Conservation (phyloP, 2,329 filamentous ascomycete species). For the Microdochium trichocladiopsis region DNA sequence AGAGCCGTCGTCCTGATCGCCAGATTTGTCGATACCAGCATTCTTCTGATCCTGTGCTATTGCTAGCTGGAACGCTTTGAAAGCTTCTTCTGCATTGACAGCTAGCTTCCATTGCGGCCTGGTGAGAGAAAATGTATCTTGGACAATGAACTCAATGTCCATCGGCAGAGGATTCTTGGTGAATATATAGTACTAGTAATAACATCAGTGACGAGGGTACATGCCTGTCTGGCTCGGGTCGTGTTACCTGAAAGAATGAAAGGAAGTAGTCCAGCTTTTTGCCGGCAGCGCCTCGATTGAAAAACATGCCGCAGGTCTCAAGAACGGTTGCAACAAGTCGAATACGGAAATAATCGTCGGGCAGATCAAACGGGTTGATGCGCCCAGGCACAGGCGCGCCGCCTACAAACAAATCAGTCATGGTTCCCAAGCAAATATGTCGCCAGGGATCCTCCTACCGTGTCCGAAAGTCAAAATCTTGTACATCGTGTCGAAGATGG, state of each 20-base stretch:
- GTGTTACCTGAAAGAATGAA: constrained; percentile 75
- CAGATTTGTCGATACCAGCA: constrained; percentile 60
- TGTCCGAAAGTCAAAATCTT: constrained; percentile 92
- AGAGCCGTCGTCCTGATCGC: constrained; percentile 66
- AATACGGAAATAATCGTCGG: constrained; percentile 94
- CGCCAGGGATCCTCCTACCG: constrained; percentile 32
- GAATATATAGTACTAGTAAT: constrained; percentile 74
- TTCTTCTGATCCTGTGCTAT: constrained; percentile 84
- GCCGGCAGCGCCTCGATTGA: constrained; percentile 84
- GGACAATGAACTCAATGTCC: constrained; percentile 95
- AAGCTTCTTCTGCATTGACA: constrained; percentile 73
- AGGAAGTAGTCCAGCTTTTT: constrained; percentile 98
- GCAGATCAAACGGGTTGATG: constrained; percentile 72
- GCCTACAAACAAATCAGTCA: constrained; percentile 32
- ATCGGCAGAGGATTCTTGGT: constrained; percentile 87
- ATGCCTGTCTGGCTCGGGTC: constrained; percentile 2
- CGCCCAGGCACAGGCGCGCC: constrained; percentile 76
- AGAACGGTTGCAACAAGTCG: constrained; percentile 82
- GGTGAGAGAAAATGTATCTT: constrained; percentile 80
- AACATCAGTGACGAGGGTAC: constrained; percentile 6
- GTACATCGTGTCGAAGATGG: constrained; percentile 94
- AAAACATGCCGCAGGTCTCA: constrained; percentile 94
- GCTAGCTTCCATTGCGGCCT: constrained; percentile 91
- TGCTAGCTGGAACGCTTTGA: constrained; percentile 77
- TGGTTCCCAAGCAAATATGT: background rate